Percentiles rank a stretch among this genome's conserved stretches.
phyloP scores from a whole-genome alignment of 352 stramenopile species.

The Globisporangium parvum region DNA sequence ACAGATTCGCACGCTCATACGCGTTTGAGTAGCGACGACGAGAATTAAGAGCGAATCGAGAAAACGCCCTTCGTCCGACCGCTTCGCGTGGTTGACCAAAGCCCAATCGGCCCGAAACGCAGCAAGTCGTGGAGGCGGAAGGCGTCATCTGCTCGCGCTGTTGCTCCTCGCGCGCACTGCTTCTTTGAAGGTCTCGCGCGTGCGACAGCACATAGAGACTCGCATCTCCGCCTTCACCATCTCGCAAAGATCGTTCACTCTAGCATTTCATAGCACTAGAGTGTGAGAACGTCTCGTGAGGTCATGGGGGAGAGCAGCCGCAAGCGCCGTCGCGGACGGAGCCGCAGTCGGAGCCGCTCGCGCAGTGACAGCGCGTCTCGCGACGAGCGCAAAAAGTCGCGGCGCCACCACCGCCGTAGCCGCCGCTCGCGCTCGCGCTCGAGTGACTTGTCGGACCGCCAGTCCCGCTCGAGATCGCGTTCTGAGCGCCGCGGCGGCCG shows the following conservation, averaged over 20 bases:
- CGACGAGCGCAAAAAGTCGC: conserved; percentile 16
- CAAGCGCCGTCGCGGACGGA: conserved; percentile 27
- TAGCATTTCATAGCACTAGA: neutral
- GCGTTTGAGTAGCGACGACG: too few species aligned
- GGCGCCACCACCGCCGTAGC: conserved; percentile 19
- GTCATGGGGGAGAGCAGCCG: conserved; percentile 14
- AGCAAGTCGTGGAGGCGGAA: too few species aligned
- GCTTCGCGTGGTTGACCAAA: too few species aligned
- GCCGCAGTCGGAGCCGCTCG: conserved; percentile 10
- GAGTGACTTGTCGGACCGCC: conserved; percentile 19
- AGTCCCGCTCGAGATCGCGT: conserved; percentile 32
- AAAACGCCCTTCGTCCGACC: too few species aligned
- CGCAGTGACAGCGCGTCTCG: conserved; percentile 17
- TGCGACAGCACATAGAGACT: too few species aligned
- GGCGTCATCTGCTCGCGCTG: too few species aligned
- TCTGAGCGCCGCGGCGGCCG: conserved; percentile 14
- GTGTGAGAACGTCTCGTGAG: neutral
- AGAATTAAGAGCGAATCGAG: too few species aligned
- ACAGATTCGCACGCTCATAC: too few species aligned
- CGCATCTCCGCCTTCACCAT: too few species aligned
- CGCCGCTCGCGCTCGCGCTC: conserved; percentile 24
- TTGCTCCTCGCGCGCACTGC: too few species aligned
- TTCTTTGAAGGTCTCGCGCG: too few species aligned
- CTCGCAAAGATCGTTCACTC: neutral
- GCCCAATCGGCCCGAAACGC: too few species aligned